These are phyloP conservation scores for Begonia loranthoides DNA, from an alignment of 306 rosid species.

Conservation along the genomic window DNA sequence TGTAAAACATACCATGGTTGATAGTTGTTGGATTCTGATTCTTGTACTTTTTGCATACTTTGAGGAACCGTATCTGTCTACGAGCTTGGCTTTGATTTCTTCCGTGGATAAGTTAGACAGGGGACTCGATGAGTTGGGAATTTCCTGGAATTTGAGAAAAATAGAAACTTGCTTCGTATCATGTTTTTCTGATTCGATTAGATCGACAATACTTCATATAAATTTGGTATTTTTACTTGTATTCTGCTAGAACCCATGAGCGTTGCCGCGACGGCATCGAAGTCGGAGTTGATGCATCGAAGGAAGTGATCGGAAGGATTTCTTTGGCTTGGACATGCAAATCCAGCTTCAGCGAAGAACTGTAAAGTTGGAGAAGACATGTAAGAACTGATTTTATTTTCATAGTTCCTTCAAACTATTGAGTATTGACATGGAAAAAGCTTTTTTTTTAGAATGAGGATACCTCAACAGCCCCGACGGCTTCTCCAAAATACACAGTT, in stretches of 20 bases:
- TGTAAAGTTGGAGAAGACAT: conserved; percentile 12
- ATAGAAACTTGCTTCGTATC: background rate
- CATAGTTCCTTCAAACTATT: too few relatives aligned
- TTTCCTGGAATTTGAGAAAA: conserved; percentile 30
- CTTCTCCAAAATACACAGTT: conserved; percentile 61
- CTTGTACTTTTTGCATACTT: conserved; percentile 41
- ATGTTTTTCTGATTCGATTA: background rate
- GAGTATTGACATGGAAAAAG: too few relatives aligned
- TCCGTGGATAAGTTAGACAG: conserved; percentile 62
- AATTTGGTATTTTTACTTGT: conserved; percentile 13
- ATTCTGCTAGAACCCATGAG: conserved; percentile 30
- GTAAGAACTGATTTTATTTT: background rate
- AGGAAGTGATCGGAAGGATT: conserved; percentile 97
- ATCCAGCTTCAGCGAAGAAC: conserved; percentile 80
- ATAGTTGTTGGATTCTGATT: conserved; percentile 45
- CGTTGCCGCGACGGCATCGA: conserved; percentile 40
- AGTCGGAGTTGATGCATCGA: conserved; percentile 80
- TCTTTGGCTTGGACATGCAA: conserved; percentile 84
- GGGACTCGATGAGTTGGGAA: conserved; percentile 63
- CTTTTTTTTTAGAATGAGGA: background rate
- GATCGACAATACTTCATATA: background rate
- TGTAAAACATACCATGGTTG: conserved; percentile 28
- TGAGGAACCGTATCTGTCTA: conserved; percentile 66
- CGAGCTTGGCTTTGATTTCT: conserved; percentile 61
- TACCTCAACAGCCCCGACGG: conserved; percentile 66